Evolutionary conservation across 1,284 basidiomycete genomes (phyloP), one percentile per base, ranked within the genome.

Genomic region (Rhodotorula sp.): DNA sequence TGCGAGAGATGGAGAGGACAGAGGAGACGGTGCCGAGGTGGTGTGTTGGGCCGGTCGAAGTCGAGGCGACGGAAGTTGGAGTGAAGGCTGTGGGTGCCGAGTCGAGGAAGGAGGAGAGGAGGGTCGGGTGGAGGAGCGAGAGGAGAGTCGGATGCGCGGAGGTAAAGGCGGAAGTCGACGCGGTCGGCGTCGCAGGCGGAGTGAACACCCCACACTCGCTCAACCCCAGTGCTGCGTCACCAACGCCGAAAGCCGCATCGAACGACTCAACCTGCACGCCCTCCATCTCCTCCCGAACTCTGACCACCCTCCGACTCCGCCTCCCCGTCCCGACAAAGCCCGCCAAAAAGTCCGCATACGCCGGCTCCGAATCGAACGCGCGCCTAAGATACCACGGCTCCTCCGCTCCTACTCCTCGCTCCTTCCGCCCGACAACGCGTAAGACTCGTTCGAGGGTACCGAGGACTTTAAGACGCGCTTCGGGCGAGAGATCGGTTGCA

Each of bases 61-160:
- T 37, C 26, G 72, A 62, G 22, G 76, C n/a, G 28, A 71, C 60
- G 26, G 28, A 20, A 11, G 68, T 57, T 31, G 62, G 64, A 15
- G 69, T 56, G 15, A 94, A 93, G 4, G 89, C 89, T 15, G 85
- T 78, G 2, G 94, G 90, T 2, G 91, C 91, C 70, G 86, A 86
- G 79, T 96, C 93, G 30, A 96, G 84, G 79, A 92, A 91, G 1
- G 89, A 88, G 10, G 91, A 87, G 2, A 91, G 82, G 9, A 96
- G 81, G 5, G 88, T 88, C 1, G 90, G 84, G 75, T 92, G 86
- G 24, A 96, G 80, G 11, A 87, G 86, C 50, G 83, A 80, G 57
- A 79, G 70, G 9, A 81, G 74, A 64, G 74, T 50, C 13, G 69
- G 60, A 5, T 50, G 59, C 10, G 64, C n/a, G 1, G 61, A 34